These are phyloP conservation scores for Funneliformis caledonium DNA, from an alignment of 371 early-diverging fungal species.

Conservation along the genomic window DNA sequence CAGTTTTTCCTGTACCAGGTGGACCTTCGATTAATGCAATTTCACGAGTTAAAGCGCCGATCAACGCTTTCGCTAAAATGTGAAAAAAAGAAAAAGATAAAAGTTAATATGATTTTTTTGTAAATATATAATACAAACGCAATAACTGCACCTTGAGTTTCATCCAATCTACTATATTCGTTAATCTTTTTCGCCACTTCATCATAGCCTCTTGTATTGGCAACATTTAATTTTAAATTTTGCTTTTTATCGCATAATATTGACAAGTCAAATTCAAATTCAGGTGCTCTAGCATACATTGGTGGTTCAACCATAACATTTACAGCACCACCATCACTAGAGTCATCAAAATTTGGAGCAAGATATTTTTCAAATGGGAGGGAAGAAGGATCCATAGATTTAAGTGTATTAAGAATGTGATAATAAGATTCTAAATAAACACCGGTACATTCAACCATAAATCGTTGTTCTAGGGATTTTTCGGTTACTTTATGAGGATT, in stretches of 20 bases:
- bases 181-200: not conserved
- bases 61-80: slow-evolving; percentile 42
- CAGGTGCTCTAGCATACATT: slow-evolving; percentile 46
- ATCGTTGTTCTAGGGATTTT: slow-evolving; percentile 18
- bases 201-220: not conserved
- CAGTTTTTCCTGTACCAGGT: slow-evolving; percentile 61
- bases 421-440: slow-evolving; percentile 54
- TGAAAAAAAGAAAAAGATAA: no score
- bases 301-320: slow-evolving; percentile 23
- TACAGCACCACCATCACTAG: slow-evolving; percentile 40
- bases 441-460: slow-evolving; percentile 51
- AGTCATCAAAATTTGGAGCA: slow-evolving; percentile 26
- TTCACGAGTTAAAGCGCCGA: slow-evolving; percentile 49
- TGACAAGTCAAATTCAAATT: slow-evolving; percentile 46
- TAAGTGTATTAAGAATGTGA: slow-evolving; percentile 53
- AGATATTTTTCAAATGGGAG: slow-evolving; percentile 51
- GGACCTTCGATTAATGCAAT: slow-evolving; percentile 55
- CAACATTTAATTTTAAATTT: not conserved
- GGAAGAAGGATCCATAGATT: slow-evolving; percentile 42
- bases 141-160: not conserved
- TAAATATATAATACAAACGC: no score
- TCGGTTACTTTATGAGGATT: not conserved
- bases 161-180: not conserved
- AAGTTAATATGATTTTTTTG: no score
- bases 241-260: slow-evolving; percentile 8